A percentile compares a stretch with the other conserved stretches of the same genome.
Evolutionary conservation across 192 early-diverging fungal genomes (phyloP).

Genomic region (Neocallimastix lanati): DNA sequence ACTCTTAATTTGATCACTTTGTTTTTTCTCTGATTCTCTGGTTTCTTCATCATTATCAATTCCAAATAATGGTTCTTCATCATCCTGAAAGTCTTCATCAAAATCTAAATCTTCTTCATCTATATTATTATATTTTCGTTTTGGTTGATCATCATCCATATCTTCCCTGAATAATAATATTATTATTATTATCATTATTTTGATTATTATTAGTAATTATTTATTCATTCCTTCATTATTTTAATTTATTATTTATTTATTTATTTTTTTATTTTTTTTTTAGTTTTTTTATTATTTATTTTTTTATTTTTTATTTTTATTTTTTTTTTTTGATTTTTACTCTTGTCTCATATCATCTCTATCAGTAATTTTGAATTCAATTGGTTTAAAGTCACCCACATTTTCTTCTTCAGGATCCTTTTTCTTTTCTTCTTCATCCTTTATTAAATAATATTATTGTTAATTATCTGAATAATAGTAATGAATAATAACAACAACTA

Average conservation of each 20-base stretch:
- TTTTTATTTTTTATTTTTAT: no score
- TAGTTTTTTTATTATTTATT: slow-evolving; percentile 6
- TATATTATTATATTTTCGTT: slow-evolving; percentile 17
- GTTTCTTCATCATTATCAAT: slow-evolving; percentile 17
- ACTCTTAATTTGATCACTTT: neutral
- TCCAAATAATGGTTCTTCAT: slow-evolving; percentile 44
- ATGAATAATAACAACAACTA: no score
- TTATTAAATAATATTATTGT: no score
- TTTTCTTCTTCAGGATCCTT: neutral
- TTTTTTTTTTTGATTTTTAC: no score
- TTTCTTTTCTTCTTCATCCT: slow-evolving; percentile 26
- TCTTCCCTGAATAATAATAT: slow-evolving; percentile 22
- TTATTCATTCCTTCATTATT: slow-evolving; percentile 1
- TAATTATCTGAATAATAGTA: no score
- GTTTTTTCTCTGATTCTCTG: slow-evolving; percentile 3
- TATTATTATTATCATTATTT: slow-evolving; percentile 2
- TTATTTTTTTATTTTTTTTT: no score
- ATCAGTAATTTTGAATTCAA: neutral
- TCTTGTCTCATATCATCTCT: neutral
- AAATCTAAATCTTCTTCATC: slow-evolving; percentile 57
- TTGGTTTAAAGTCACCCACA: neutral
- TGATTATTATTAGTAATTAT: slow-evolving; percentile 12
- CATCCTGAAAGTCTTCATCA: slow-evolving; percentile 65
- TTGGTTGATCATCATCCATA: slow-evolving; percentile 21
- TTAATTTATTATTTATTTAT: no score